Evolutionary conservation across 2,329 filamentous ascomycete genomes (phyloP).

Genomic region (Aureobasidium sp.): DNA sequence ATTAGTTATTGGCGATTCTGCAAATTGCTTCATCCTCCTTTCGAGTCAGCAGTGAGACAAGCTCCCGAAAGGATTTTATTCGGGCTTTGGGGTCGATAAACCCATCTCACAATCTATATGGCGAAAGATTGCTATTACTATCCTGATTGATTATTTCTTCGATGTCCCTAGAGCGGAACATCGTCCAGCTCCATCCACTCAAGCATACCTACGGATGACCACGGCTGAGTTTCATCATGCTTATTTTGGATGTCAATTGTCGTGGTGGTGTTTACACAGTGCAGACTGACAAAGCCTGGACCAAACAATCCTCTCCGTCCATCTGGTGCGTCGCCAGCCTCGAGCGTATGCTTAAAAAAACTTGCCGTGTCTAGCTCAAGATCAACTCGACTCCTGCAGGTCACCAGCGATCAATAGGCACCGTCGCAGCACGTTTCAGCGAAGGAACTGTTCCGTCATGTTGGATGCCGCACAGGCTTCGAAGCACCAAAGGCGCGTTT

Average conservation of each 20-base stretch:
- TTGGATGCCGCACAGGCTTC: slow-evolving; percentile 6
- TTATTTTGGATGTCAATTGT: neutral
- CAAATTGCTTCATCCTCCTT: neutral
- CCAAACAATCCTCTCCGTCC: neutral
- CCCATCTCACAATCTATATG: neutral
- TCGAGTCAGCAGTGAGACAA: neutral
- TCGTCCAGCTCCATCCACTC: neutral
- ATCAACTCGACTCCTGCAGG: slow-evolving; percentile 8
- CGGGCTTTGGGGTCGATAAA: neutral
- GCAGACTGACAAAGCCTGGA: neutral
- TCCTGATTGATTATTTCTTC: neutral
- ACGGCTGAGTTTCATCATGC: slow-evolving; percentile 1
- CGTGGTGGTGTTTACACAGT: neutral
- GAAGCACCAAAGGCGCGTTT: slow-evolving; percentile 1
- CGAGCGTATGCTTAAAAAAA: neutral
- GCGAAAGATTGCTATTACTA: neutral
- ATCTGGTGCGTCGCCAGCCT: neutral
- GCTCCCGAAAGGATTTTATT: neutral
- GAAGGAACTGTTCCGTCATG: slow-evolving; percentile 6
- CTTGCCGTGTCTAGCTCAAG: neutral
- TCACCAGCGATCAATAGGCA: neutral
- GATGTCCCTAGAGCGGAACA: neutral
- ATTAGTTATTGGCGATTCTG: neutral
- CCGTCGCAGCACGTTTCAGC: slow-evolving; percentile 5
- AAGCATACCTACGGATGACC: neutral